These are phyloP conservation scores for Talaromyces marneffei DNA, from an alignment of 2,329 filamentous ascomycete genomes.

Conservation along the genomic window DNA sequence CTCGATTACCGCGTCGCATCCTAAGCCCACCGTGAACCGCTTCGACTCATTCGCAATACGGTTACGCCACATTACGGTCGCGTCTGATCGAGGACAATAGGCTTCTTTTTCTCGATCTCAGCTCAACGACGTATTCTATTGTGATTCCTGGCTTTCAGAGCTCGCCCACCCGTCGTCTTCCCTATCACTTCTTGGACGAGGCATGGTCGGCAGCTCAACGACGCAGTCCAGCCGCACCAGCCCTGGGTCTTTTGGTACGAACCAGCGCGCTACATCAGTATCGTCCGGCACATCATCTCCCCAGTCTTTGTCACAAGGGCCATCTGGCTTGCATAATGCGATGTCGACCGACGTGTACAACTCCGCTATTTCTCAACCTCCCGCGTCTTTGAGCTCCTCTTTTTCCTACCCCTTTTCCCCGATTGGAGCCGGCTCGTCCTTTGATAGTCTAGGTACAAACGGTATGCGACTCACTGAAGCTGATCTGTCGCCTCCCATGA, in stretches of 20 bases:
- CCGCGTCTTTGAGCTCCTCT: slow-evolving; percentile 29
- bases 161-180: not conserved
- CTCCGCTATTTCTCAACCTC: slow-evolving; percentile 32
- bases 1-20: slow-evolving; percentile 6
- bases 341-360: slow-evolving; percentile 42
- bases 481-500: slow-evolving; percentile 32
- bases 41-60: not conserved
- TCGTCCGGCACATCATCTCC: slow-evolving; percentile 37
- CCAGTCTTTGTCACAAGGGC: slow-evolving; percentile 30
- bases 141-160: not conserved
- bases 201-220: slow-evolving; percentile 39
- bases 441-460: slow-evolving; percentile 27
- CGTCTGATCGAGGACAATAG: not conserved
- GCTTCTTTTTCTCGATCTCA: not conserved
- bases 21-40: not conserved
- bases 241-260: slow-evolving; percentile 36
- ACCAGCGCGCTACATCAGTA: slow-evolving; percentile 35
- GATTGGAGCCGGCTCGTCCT: slow-evolving; percentile 33
- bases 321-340: slow-evolving; percentile 37
- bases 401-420: slow-evolving; percentile 37
- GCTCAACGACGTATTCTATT: not conserved
- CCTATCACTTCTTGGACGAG: slow-evolving; percentile 20
- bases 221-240: slow-evolving; percentile 39
- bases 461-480: slow-evolving; percentile 33
- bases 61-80: slow-evolving; percentile 4